A percentile compares a stretch with the other conserved stretches of the same genome.
Conservation (phyloP, 208 protist species). For the Leishmania aethiopica region DNA sequence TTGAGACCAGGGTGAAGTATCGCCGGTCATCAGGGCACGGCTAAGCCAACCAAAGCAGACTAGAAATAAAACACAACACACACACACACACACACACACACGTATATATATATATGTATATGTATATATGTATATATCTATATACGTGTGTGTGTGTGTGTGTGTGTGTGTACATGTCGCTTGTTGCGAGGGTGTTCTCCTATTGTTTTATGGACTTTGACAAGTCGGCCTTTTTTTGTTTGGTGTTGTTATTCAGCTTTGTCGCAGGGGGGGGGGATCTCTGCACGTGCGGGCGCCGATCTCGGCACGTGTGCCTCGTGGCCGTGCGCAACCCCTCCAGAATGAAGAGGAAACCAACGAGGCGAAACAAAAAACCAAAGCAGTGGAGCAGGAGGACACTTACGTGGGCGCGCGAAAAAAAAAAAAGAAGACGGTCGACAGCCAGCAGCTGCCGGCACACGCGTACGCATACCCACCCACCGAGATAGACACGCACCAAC, state of each 20-base stretch:
- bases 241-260: no score
- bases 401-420: not conserved
- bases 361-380: constrained; percentile 13
- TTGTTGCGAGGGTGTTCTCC: not conserved
- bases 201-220: no score
- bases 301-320: no score
- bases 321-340: not conserved
- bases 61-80: not conserved
- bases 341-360: not conserved
- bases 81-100: no score
- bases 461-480: not conserved
- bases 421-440: not conserved
- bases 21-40: no score
- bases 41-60: not conserved
- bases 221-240: no score
- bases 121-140: no score
- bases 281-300: not conserved
- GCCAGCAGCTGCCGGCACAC: not conserved
- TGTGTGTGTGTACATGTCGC: no score
- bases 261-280: no score
- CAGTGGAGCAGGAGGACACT: no score
- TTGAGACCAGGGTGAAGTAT: not conserved
- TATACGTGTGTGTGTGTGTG: no score
- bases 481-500: not conserved
- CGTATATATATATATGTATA: no score